A percentile compares a stretch with the other conserved stretches of the same genome.
Evolutionary conservation across 1,139 yeast genomes (phyloP).

Genomic region (Geotrichum phurueaensis): DNA sequence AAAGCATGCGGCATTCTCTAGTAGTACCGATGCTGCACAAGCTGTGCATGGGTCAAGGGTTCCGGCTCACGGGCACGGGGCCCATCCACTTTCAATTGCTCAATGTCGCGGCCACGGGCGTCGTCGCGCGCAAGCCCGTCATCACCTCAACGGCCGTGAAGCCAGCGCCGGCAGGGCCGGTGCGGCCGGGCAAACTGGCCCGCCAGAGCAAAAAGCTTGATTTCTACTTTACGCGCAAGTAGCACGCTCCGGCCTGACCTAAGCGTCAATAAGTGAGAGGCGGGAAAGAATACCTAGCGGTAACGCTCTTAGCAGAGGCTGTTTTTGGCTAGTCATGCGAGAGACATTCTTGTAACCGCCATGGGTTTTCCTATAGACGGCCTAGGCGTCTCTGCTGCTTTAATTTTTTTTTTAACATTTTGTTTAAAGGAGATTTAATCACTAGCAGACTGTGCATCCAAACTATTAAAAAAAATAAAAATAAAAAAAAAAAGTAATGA

Average conservation of each 20-base stretch:
- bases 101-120: constrained; percentile 13
- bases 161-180: not conserved
- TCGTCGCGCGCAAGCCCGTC: constrained; percentile 4
- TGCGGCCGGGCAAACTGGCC: not conserved
- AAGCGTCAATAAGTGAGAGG: not conserved
- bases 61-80: not conserved
- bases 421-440: no score
- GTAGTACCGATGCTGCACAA: constrained; percentile 7
- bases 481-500: no score
- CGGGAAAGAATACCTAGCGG: no score
- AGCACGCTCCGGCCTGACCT: not conserved
- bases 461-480: no score
- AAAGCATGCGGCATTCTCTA: constrained; percentile 1
- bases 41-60: not conserved
- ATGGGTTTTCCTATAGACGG: no score
- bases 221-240: not conserved
- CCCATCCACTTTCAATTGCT: constrained; percentile 11
- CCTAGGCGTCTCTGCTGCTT: no score
- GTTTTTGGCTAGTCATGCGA: no score
- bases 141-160: not conserved
- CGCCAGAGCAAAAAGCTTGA: not conserved
- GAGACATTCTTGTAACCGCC: no score
- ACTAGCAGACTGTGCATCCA: no score
- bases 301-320: no score
- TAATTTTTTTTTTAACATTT: no score